Evolutionary conservation across 1,284 basidiomycete species (phyloP).

Genomic region (Heterobasidion irregulare): DNA sequence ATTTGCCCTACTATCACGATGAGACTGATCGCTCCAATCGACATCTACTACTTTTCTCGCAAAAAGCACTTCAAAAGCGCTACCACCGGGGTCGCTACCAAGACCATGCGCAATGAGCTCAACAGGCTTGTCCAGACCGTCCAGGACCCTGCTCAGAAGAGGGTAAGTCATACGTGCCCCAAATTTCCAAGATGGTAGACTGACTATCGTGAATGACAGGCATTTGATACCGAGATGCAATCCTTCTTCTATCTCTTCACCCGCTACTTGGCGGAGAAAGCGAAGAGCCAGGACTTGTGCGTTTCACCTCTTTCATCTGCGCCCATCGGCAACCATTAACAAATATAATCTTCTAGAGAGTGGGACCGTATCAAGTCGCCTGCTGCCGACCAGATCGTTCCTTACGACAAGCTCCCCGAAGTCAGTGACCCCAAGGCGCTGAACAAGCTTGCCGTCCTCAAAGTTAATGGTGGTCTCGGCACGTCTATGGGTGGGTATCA

Average conservation of each 20-base stretch:
- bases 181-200: slow-evolving; percentile 1
- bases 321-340: slow-evolving; percentile 4
- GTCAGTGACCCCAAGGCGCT: slow-evolving; percentile 60
- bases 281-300: slow-evolving; percentile 87
- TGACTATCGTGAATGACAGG: slow-evolving; percentile 31
- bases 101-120: slow-evolving; percentile 95
- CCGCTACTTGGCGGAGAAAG: slow-evolving; percentile 87
- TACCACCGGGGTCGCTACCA: slow-evolving; percentile 90
- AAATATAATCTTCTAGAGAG: slow-evolving; percentile 41
- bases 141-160: slow-evolving; percentile 67
- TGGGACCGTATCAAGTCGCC: slow-evolving; percentile 96
- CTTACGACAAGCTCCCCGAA: slow-evolving; percentile 65
- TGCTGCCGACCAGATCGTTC: slow-evolving; percentile 81
- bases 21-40: not conserved
- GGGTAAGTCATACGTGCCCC: slow-evolving; percentile 41
- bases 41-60: not conserved
- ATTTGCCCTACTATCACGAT: not conserved
- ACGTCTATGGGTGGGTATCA: slow-evolving; percentile 76
- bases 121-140: slow-evolving; percentile 80
- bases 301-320: slow-evolving; percentile 27
- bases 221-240: slow-evolving; percentile 94
- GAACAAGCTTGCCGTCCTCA: slow-evolving; percentile 91
- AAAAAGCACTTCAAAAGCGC: slow-evolving; percentile 82
- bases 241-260: slow-evolving; percentile 96
- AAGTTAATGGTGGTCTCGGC: slow-evolving; percentile 95